Conservation (phyloP, 2,329 filamentous ascomycete genomes). For the Pyrenochaeta sp. region DNA sequence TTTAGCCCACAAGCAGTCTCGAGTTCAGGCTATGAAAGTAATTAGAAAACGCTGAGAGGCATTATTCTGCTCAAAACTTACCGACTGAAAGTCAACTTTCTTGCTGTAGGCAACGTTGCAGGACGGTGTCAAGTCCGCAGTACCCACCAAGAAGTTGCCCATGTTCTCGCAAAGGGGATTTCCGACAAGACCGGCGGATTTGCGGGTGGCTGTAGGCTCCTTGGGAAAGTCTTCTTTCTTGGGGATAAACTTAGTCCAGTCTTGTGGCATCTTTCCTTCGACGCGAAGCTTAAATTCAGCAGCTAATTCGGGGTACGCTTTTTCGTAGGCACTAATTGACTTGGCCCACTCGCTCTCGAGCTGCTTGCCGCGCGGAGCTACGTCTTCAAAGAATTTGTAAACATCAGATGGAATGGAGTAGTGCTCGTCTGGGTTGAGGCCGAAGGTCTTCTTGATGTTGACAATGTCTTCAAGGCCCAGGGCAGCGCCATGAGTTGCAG, state of each 20-base stretch:
- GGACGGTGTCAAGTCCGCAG: constrained; percentile 61
- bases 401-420: constrained; percentile 56
- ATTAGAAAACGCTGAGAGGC: background rate
- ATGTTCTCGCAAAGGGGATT: constrained; percentile 10
- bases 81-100: constrained; percentile 54
- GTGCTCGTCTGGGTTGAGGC: constrained; percentile 57
- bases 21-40: constrained; percentile 24
- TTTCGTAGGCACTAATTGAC: constrained; percentile 52
- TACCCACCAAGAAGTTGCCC: constrained; percentile 77
- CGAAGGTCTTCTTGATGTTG: constrained; percentile 60
- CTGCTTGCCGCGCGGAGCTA: constrained; percentile 52
- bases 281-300: constrained; percentile 59
- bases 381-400: constrained; percentile 53
- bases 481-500: constrained; percentile 65
- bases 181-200: constrained; percentile 43
- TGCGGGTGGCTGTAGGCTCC: constrained; percentile 58
- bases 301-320: constrained; percentile 57
- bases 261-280: constrained; percentile 55
- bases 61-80: background rate
- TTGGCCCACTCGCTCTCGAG: constrained; percentile 59
- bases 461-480: constrained; percentile 63
- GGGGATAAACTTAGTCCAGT: constrained; percentile 61
- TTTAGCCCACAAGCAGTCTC: constrained; percentile 55
- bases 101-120: constrained; percentile 58
- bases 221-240: constrained; percentile 53